Evolutionary conservation across 371 early-diverging fungal species (phyloP), one percentile per base, ranked within the genome.

Genomic region (Choanephora cucurbitarum): DNA sequence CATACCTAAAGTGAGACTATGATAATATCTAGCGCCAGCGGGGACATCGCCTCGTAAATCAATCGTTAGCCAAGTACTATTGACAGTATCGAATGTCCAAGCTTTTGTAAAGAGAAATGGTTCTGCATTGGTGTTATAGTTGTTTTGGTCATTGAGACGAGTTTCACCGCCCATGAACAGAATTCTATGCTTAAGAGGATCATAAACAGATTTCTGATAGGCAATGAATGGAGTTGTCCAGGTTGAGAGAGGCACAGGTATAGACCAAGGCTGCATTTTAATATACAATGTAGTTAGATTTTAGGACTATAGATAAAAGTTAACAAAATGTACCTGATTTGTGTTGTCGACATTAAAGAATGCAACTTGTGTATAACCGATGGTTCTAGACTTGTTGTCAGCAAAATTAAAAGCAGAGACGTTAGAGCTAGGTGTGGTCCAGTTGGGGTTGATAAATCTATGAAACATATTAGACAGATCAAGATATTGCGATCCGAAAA

Each of bases 291-390:
- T 28, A 7, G 28, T 28, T 28, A 28, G 28, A 3, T 28, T 28
- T 28, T 7, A 37, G 4, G 9, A 37, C 2, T 6, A 6, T 10
- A 32, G 14, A 14, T 2, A 9, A 37, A 37, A 11, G 14, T 9
- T 3, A 37, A 9, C 1, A 11, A 37, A 13, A 13, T 14, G 9
- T 37, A 37, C 37, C 14, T 37, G 37, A 2, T 14, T 39, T 50
- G 39, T 50, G 15, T 14, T 23, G 1, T 15, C 32, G 31, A 13
- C 8, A n/a, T 3, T 46, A 14, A 40, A 51, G n/a, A 23, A 53
- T 11, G 54, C 19, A 15, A 53, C 37, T 23, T 53, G 44, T 6
- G 45, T 37, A 37, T 34, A 53, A 5, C 54, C 54, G 15, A 53
- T 44, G 3, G 54, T 34, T 37, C 54, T 53, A 1, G 54, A 53